A percentile compares a stretch with the other conserved stretches of the same genome.
Conservation (phyloP, 495 filamentous ascomycete genomes). For the Penicillium bialowiezense region DNA sequence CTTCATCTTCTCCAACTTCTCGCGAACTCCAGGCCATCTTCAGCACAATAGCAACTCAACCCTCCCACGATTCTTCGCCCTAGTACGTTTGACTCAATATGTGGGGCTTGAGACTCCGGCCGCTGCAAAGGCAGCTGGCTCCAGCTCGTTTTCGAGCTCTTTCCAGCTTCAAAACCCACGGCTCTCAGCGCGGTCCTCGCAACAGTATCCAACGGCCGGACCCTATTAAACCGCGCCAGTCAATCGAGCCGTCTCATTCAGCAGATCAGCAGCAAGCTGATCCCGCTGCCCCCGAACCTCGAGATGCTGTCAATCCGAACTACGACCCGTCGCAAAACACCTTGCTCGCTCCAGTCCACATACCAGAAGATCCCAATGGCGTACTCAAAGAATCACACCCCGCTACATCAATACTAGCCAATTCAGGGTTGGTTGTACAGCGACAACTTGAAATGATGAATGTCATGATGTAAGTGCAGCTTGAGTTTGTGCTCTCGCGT, state of each 20-base stretch:
- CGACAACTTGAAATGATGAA: conserved; percentile 70
- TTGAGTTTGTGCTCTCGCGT: neutral
- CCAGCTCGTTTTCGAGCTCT: conserved; percentile 25
- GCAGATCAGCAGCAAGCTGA: neutral
- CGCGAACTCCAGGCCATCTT: no score
- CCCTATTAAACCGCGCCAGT: conserved; percentile 11
- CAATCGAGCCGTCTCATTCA: conserved; percentile 4
- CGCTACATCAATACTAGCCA: conserved; percentile 54
- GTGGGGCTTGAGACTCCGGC: conserved; percentile 31
- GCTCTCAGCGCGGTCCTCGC: conserved; percentile 27
- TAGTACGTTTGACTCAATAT: no score
- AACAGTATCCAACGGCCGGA: conserved; percentile 30
- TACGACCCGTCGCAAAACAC: conserved; percentile 46
- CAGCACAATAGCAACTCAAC: no score
- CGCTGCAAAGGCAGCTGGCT: conserved; percentile 19
- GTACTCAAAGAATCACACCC: conserved; percentile 63
- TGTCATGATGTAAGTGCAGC: conserved; percentile 52
- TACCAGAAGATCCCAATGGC: conserved; percentile 61
- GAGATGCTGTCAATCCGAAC: conserved; percentile 17
- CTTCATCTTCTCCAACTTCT: neutral
- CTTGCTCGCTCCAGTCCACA: conserved; percentile 51
- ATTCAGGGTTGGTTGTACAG: conserved; percentile 64
- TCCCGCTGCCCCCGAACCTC: conserved; percentile 3
- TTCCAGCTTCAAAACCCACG: conserved; percentile 31
- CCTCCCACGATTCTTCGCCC: no score